Base-by-base conservation (phyloP, 2,329 filamentous ascomycete genomes). In the Elsinoe perseae region DNA sequence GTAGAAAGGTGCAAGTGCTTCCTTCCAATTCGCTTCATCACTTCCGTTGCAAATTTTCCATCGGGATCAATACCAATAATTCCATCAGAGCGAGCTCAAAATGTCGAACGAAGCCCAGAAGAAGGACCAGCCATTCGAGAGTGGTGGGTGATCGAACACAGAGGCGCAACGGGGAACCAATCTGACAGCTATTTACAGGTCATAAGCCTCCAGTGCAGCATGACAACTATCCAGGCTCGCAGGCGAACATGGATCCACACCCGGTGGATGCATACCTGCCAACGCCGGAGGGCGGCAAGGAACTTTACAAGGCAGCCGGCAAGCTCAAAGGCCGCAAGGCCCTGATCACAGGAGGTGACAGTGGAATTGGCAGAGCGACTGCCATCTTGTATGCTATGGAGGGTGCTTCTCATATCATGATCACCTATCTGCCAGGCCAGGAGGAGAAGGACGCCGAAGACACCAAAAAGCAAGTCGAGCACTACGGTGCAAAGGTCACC, bases 361-460 rank as follows among this genome's bases (percentile, higher is more conserved):
- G 81, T 5, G 87, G 88, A 1, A 92, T 93, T 61, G 87, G 88
- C 5, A 82, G 86, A 34, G 83, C 88, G 1, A 81, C 84, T 1
- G 86, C 88, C 1, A 78, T 92, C 14, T 76, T 93, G 0, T 93
- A 85, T 64, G 87, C 87, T 36, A 85, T 89, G 78, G 89, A 93
- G 70, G 89, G 87, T 4, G 87, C 86, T 12, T 42, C 34, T 3
- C 82, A 87, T 60, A 81, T 79, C 52, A 76, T 86, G 57, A 89
- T 93, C 61, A 80, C 81, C 3, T 89, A 93, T 64, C 76, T 90
- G 0, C 82, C 85, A 0, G 80, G 86, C 30, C 54, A 58, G 20
- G 89, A 95, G 69, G 82, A 92, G 67, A 74, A 81, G 44, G 89
- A 92, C 63, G 88, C 88, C 0, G 77, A 86, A 62, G 80, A 87